These are phyloP conservation scores for Thelephora aurantiotincta DNA, from an alignment of 768 basidiomycete species.

Conservation along the genomic window DNA sequence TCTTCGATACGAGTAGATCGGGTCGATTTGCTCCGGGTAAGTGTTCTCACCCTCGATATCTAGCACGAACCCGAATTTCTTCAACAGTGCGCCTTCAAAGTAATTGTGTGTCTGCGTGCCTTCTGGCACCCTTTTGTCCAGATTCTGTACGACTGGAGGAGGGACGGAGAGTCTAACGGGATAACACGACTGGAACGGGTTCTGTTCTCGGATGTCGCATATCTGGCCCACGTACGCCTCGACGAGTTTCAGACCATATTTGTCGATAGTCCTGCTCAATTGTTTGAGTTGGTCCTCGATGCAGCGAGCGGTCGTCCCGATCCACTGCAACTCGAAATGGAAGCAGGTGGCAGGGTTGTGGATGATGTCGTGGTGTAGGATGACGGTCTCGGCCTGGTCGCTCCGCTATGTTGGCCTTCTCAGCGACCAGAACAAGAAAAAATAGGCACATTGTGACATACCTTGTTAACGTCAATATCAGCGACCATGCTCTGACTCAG, in stretches of 20 bases:
- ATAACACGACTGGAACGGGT: conserved; percentile 85
- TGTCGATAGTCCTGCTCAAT: conserved; percentile 74
- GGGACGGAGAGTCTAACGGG: conserved; percentile 65
- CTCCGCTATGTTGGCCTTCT: conserved; percentile 43
- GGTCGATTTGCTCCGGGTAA: conserved; percentile 73
- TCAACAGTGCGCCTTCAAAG: conserved; percentile 70
- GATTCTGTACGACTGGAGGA: conserved; percentile 56
- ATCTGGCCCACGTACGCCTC: conserved; percentile 92
- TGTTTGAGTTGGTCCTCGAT: conserved; percentile 79
- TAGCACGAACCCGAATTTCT: conserved; percentile 67
- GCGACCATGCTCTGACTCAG: conserved; percentile 87
- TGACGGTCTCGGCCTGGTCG: conserved; percentile 76
- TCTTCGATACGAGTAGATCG: conserved; percentile 82
- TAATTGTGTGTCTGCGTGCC: conserved; percentile 53
- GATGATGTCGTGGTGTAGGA: conserved; percentile 88
- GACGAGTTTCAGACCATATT: conserved; percentile 82
- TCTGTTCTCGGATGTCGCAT: conserved; percentile 69
- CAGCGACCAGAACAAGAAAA: neutral
- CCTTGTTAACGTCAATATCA: conserved; percentile 72
- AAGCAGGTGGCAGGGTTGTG: conserved; percentile 92
- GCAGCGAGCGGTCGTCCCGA: conserved; percentile 82
- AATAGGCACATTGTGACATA: conserved; percentile 12
- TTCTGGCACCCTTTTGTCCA: conserved; percentile 55
- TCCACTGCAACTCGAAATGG: conserved; percentile 97
- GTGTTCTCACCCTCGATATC: conserved; percentile 67